These are phyloP conservation scores for Tetrahymena elliotti DNA, from an alignment of 73 alveolate genomes.

Conservation along the genomic window DNA sequence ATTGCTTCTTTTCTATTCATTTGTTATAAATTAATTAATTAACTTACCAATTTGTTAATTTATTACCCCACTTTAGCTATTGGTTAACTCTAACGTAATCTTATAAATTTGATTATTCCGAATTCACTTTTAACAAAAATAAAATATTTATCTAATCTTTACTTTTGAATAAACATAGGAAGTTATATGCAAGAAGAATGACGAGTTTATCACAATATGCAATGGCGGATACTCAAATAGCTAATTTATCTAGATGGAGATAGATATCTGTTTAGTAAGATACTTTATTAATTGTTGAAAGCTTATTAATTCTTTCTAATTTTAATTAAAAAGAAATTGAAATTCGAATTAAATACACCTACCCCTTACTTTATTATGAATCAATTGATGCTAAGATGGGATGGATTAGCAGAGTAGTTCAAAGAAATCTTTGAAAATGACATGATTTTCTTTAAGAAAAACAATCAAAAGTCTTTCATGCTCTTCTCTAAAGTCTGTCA, in stretches of 20 bases:
- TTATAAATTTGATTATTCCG: neutral
- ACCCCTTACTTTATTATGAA: neutral
- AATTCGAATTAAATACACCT: neutral
- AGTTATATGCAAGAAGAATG: neutral
- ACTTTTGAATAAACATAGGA: neutral
- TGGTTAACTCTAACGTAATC: neutral
- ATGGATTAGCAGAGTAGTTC: neutral
- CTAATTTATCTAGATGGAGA: neutral
- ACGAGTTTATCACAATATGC: neutral
- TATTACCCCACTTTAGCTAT: neutral
- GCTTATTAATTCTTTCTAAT: neutral
- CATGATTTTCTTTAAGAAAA: neutral
- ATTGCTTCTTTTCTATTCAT: neutral
- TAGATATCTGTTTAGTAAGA: neutral
- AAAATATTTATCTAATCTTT: neutral
- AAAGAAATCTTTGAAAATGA: neutral
- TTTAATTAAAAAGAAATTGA: neutral
- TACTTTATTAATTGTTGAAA: neutral
- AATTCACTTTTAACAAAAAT: neutral
- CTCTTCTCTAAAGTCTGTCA: neutral
- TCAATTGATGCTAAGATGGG: neutral
- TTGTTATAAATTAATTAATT: too few species aligned
- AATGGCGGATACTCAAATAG: neutral
- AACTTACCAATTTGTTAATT: too few species aligned
- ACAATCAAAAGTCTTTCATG: neutral